Evolutionary conservation across 2,329 filamentous ascomycete species (phyloP).

Genomic region (Zasmidium citrigriseum): DNA sequence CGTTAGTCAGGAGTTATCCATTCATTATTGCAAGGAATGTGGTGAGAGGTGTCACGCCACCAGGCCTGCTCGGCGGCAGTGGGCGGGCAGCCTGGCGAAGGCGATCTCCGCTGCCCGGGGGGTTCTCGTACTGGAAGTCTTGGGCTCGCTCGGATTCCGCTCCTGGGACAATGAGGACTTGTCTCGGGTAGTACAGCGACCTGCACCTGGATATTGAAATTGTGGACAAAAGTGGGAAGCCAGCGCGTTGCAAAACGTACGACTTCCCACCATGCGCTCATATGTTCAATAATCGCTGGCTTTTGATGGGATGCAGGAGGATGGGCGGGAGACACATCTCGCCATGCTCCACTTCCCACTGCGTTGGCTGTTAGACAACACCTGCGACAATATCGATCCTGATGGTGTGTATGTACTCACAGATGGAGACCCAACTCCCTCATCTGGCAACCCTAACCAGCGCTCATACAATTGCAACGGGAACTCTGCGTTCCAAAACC

Average conservation of each 20-base stretch:
- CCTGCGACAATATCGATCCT: neutral
- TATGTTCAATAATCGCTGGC: neutral
- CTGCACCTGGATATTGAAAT: neutral
- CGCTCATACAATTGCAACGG: neutral
- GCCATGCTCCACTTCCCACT: slow-evolving; percentile 1
- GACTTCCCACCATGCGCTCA: neutral
- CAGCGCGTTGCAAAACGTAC: neutral
- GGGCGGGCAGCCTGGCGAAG: neutral
- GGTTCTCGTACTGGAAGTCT: neutral
- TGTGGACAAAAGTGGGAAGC: slow-evolving; percentile 2
- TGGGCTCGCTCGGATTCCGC: neutral
- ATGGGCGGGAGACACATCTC: neutral
- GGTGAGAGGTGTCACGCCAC: slow-evolving; percentile 15
- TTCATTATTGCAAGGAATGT: slow-evolving; percentile 9
- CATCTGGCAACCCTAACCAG: neutral
- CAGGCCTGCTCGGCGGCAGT: slow-evolving; percentile 1
- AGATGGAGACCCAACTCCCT: neutral
- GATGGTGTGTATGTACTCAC: neutral
- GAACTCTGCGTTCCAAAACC: no score
- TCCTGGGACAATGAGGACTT: neutral
- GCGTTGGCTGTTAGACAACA: neutral
- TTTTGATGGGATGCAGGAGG: neutral
- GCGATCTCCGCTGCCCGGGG: slow-evolving; percentile 1
- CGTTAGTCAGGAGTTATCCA: neutral
- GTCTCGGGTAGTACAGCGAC: neutral